Evolutionary conservation across 1,139 yeast genomes (phyloP), one percentile per base, ranked within the genome.

Genomic region (Diutina pseudorugosa): DNA sequence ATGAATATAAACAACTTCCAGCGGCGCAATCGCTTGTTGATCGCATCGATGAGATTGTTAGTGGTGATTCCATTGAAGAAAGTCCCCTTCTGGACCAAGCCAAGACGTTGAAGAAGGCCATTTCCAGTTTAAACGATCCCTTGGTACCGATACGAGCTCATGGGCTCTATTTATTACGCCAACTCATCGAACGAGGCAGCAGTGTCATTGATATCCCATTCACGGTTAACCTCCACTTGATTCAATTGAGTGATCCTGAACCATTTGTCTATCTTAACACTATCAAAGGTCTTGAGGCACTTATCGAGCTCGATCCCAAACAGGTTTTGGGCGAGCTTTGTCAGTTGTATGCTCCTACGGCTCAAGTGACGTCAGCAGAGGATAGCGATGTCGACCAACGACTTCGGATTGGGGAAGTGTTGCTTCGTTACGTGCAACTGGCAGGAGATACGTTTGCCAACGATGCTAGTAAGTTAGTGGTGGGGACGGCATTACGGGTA

Each of bases 211-310:
- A 81, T 0, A 53, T 79, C 11, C 78, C 76, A 16, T 76, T 77
- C 53, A 89, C 79, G 0, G 65, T 87, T 42, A 73, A 78, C 33
- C 67, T 89, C 18, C 87, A 86, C 62, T 61, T 87, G 48, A 69
- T 74, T 1, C 89, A 85, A 58, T 67, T 93, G 52, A 76, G 77
- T 53, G 95, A 89, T 60, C 76, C 81, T 0, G 98, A 93, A 57
- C 95, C 98, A 0, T 93, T 83, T 63, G 79, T 93, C 18, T 93
- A 88, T 63, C 65, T 93, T 53, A 91, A 87, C 61, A 86, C 85
- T 0, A 86, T 93, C 56, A 89, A 86, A 60, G 91, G 95, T 0
- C 67, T 93, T 25, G 83, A 80, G 52, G 72, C 76, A 20, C 66
- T 91, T 45, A 69, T 84, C 23, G 77, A 73, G 8, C 60, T 70